Evolutionary conservation across 306 rosid genomes (phyloP).

Genomic region (Medicago ruthenica): DNA sequence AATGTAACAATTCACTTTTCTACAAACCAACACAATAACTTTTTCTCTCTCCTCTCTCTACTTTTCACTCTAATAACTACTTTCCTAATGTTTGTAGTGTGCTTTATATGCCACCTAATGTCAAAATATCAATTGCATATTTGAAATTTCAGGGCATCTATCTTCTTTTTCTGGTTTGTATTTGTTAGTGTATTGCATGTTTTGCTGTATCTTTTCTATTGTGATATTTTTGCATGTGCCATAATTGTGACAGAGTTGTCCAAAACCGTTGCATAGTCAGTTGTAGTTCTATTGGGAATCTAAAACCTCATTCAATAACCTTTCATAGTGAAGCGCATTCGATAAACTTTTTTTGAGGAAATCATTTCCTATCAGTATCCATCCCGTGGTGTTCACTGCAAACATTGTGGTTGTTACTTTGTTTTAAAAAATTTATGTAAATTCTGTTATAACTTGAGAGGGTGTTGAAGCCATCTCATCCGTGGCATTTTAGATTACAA

Average conservation of each 20-base stretch:
- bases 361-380: background rate
- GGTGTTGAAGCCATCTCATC: slow-evolving; percentile 9
- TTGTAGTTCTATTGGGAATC: slow-evolving; percentile 9
- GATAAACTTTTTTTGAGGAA: background rate
- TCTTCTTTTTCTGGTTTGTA: slow-evolving; percentile 2
- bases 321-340: background rate
- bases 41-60: no score
- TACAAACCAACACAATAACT: no score
- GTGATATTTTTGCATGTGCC: background rate
- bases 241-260: background rate
- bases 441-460: slow-evolving; percentile 28
- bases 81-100: background rate
- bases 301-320: slow-evolving; percentile 2
- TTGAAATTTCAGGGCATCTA: slow-evolving; percentile 26
- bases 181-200: slow-evolving; percentile 1
- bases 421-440: slow-evolving; percentile 10
- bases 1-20: no score
- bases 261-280: background rate
- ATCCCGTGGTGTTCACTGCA: slow-evolving; percentile 18
- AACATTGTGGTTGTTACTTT: slow-evolving; percentile 4
- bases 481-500: slow-evolving; percentile 1
- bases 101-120: slow-evolving; percentile 2
- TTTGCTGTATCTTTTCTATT: background rate
- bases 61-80: no score
- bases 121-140: background rate